Evolutionary conservation across 352 stramenopile genomes (phyloP).

Genomic region (Elongisporangium undulatum): DNA sequence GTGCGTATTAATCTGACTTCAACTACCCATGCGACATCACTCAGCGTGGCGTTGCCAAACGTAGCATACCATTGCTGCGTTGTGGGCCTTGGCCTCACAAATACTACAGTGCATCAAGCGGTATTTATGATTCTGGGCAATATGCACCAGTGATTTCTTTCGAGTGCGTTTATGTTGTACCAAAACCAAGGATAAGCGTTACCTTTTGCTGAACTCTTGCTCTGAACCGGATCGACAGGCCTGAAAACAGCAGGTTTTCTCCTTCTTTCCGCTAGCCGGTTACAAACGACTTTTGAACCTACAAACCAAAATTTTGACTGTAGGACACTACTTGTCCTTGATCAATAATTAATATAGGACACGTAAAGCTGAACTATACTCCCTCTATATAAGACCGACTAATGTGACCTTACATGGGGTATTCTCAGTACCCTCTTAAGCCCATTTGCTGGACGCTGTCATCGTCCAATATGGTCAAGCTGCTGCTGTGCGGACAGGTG

Average conservation of each 20-base stretch:
- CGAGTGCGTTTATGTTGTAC: neutral
- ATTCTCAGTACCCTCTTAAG: neutral
- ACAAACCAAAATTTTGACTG: neutral
- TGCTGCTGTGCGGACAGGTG: constrained; percentile 71
- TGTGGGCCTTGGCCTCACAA: neutral
- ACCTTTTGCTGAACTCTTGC: neutral
- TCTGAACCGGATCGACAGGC: neutral
- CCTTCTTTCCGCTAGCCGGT: neutral
- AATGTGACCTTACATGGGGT: neutral
- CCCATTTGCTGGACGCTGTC: neutral
- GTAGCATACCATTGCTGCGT: neutral
- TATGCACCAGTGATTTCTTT: neutral
- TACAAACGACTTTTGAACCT: neutral
- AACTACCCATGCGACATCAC: neutral
- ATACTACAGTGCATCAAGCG: neutral
- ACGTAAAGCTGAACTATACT: neutral
- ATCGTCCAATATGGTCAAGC: constrained; percentile 48
- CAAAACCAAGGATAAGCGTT: too few relatives aligned
- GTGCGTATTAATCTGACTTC: neutral
- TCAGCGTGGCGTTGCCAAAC: neutral
- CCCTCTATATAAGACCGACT: neutral
- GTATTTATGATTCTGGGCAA: too few relatives aligned
- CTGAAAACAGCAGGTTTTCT: neutral
- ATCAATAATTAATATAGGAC: neutral
- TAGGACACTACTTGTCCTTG: neutral